Evolutionary conservation across 1,139 yeast species (phyloP).

Genomic region (Candida neerlandica): DNA sequence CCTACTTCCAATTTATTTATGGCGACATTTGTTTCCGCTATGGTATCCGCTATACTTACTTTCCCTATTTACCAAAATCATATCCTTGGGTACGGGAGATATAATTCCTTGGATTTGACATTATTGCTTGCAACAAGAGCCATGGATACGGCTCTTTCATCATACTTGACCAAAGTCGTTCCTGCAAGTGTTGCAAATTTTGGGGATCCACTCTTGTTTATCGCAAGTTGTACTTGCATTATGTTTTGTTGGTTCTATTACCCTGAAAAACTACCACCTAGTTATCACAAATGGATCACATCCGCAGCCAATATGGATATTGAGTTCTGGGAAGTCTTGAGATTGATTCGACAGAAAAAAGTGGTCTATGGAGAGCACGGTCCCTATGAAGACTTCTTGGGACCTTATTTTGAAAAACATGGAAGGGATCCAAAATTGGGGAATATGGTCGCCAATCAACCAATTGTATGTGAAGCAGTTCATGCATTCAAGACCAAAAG

Average conservation of each 20-base stretch:
- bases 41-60: conserved; percentile 28
- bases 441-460: conserved; percentile 22
- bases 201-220: conserved; percentile 36
- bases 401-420: conserved; percentile 29
- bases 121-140: conserved; percentile 40
- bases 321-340: conserved; percentile 28
- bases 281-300: conserved; percentile 43
- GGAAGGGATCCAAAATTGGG: conserved; percentile 29
- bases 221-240: conserved; percentile 30
- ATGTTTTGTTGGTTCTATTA: conserved; percentile 41
- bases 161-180: conserved; percentile 23
- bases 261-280: conserved; percentile 36
- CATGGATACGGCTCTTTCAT: conserved; percentile 34
- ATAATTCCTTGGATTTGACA: conserved; percentile 37
- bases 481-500: conserved; percentile 36
- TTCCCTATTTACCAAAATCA: conserved; percentile 37
- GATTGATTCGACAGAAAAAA: conserved; percentile 25
- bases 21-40: conserved; percentile 33
- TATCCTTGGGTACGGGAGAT: conserved; percentile 31
- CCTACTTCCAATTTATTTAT: conserved; percentile 26
- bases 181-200: conserved; percentile 17
- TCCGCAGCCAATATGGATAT: conserved; percentile 45
- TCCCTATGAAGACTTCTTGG: conserved; percentile 23
- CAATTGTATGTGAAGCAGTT: conserved; percentile 33
- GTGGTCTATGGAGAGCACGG: conserved; percentile 30